Conservation (phyloP, 192 early-diverging fungal genomes). For the Coemansia aciculifera region DNA sequence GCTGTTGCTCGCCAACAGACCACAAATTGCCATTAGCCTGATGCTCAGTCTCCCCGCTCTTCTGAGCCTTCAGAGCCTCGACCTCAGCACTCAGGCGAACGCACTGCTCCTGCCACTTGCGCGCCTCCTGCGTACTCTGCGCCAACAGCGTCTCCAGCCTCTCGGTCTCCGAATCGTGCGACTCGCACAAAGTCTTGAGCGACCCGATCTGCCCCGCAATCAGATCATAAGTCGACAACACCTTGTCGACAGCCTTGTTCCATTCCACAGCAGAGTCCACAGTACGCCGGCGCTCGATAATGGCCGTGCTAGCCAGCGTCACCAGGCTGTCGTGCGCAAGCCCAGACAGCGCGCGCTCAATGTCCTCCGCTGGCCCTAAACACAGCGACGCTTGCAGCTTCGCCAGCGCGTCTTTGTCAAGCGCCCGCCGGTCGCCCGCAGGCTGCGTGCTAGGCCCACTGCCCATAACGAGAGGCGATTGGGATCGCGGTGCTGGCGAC, state of each 20-base stretch:
- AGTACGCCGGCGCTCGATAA: constrained; percentile 19
- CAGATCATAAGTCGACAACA: constrained; percentile 32
- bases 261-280: constrained; percentile 10
- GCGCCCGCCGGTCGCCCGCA: background rate
- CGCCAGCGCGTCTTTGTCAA: constrained; percentile 28
- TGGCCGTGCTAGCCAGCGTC: constrained; percentile 17
- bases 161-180: constrained; percentile 18
- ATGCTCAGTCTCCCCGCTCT: background rate
- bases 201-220: constrained; percentile 28
- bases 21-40: background rate
- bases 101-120: constrained; percentile 34
- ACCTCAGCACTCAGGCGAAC: constrained; percentile 15
- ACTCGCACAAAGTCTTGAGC: constrained; percentile 23
- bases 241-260: constrained; percentile 22
- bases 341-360: constrained; percentile 24
- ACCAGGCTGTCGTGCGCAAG: constrained; percentile 30
- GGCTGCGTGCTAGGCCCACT: background rate
- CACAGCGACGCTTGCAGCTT: constrained; percentile 17
- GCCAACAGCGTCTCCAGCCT: constrained; percentile 31
- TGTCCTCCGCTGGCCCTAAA: constrained; percentile 16
- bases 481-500: constrained; percentile 30
- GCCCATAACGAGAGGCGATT: constrained; percentile 27
- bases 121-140: constrained; percentile 38
- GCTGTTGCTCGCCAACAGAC: background rate
- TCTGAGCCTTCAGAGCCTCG: constrained; percentile 4